These are phyloP conservation scores for Leptographium galeiforme DNA, from an alignment of 2,329 filamentous ascomycete species.

Conservation along the genomic window DNA sequence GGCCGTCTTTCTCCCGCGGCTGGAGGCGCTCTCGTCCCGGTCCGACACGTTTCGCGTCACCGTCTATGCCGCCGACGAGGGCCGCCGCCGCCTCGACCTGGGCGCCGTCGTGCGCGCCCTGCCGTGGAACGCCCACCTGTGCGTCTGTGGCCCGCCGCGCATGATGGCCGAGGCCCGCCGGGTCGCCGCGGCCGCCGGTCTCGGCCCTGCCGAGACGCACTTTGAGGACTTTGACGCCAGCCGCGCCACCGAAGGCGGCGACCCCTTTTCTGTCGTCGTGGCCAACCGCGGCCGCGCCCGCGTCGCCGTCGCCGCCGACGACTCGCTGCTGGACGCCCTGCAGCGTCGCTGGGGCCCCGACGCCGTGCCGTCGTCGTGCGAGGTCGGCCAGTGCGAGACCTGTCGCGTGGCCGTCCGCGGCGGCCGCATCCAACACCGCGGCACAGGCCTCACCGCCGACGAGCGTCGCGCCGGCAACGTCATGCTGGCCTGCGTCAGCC, in stretches of 20 bases:
- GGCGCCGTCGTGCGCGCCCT: slow-evolving; percentile 27
- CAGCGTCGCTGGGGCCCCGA: slow-evolving; percentile 25
- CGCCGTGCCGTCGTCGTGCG: slow-evolving; percentile 33
- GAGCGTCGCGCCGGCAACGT: slow-evolving; percentile 23
- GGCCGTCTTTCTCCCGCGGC: no score
- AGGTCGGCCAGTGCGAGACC: slow-evolving; percentile 41
- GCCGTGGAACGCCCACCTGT: slow-evolving; percentile 42
- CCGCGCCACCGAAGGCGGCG: no score
- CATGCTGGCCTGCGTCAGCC: slow-evolving; percentile 39
- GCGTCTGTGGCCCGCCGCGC: slow-evolving; percentile 44
- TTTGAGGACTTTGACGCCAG: slow-evolving; percentile 40
- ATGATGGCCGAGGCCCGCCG: slow-evolving; percentile 39
- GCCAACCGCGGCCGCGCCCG: slow-evolving; percentile 22
- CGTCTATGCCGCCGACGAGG: slow-evolving; percentile 38
- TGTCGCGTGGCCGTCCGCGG: slow-evolving; percentile 29
- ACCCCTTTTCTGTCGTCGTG: slow-evolving; percentile 46
- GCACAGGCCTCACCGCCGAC: slow-evolving; percentile 29
- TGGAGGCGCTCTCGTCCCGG: no score
- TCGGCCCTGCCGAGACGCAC: slow-evolving; percentile 40
- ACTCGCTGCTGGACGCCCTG: slow-evolving; percentile 36
- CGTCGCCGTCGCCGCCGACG: slow-evolving; percentile 27
- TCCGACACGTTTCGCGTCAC: slow-evolving; percentile 16
- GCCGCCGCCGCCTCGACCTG: slow-evolving; percentile 40
- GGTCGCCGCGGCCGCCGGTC: slow-evolving; percentile 25
- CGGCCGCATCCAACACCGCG: slow-evolving; percentile 34